phyloP scores from a whole-genome alignment of 306 rosid genomes.

The Quercus mongolica region DNA sequence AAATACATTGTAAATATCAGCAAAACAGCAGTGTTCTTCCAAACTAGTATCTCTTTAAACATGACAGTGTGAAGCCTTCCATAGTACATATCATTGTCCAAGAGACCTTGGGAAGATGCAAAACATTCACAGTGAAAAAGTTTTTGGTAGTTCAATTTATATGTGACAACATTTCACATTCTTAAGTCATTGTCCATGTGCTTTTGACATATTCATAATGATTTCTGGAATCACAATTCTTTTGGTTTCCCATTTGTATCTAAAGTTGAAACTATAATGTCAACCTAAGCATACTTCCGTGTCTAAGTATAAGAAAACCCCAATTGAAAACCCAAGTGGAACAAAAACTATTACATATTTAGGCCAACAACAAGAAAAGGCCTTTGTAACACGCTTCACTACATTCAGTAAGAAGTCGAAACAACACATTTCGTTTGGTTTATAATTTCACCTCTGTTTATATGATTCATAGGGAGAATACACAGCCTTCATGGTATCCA shows the following conservation, averaged over 20 bases:
- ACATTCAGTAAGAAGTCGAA: not conserved
- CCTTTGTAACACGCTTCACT: not conserved
- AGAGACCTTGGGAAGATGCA: not conserved
- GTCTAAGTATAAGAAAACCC: not conserved
- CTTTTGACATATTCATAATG: not conserved
- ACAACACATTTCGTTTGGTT: constrained; percentile 7
- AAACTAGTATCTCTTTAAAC: not conserved
- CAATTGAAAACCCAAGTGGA: not conserved
- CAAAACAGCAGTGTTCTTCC: not conserved
- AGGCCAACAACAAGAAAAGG: not conserved
- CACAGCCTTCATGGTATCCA: constrained; percentile 77
- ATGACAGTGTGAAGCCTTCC: not conserved
- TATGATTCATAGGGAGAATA: constrained; percentile 86
- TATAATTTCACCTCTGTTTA: constrained; percentile 66
- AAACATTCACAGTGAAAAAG: not conserved
- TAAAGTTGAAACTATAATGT: not conserved
- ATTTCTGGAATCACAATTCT: not conserved
- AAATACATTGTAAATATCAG: not conserved
- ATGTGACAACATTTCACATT: not conserved
- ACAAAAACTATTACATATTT: not conserved
- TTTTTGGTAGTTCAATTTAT: not conserved
- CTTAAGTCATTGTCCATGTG: not conserved
- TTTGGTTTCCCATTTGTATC: not conserved
- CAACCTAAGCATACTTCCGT: not conserved
- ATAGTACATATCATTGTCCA: not conserved